Conservation (phyloP, 805 yeast genomes). For the Wickerhamomyces mucosus region DNA sequence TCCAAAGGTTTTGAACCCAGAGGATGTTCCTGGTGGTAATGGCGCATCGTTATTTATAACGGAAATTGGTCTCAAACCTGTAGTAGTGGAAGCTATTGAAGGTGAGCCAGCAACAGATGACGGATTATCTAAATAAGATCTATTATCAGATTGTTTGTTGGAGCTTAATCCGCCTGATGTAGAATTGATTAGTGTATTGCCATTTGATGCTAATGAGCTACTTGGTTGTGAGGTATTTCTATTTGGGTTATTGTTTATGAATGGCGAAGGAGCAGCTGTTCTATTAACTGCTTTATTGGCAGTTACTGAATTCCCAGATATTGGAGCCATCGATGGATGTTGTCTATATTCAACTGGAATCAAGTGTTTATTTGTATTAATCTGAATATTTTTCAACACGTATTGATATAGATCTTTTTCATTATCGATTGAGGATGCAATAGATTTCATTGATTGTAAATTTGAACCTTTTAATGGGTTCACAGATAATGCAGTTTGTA, state of each 20-base stretch:
- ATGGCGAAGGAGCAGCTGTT: conserved; percentile 21
- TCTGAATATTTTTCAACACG: conserved; percentile 35
- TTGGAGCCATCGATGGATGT: conserved; percentile 50
- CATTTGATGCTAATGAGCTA: neutral
- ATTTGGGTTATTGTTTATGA: conserved; percentile 19
- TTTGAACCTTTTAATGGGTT: conserved; percentile 55
- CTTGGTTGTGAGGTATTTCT: neutral
- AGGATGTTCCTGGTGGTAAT: conserved; percentile 18
- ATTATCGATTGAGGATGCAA: conserved; percentile 72
- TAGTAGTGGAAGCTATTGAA: neutral
- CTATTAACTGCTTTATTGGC: too few relatives aligned
- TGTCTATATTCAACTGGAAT: conserved; percentile 62
- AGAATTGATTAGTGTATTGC: conserved; percentile 2
- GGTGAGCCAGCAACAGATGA: neutral
- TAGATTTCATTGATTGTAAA: conserved; percentile 57
- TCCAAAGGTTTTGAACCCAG: conserved; percentile 57
- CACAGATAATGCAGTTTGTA: conserved; percentile 78
- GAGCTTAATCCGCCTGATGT: conserved; percentile 11
- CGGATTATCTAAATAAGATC: conserved; percentile 8
- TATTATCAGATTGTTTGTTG: too few relatives aligned
- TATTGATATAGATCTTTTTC: conserved; percentile 74
- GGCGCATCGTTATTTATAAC: conserved; percentile 20
- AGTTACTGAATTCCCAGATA: conserved; percentile 10
- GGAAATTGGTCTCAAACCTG: conserved; percentile 23
- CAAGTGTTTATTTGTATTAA: conserved; percentile 31